Base-by-base conservation (phyloP, 1,139 yeast genomes). In the Arxiozyma slooffiae region DNA sequence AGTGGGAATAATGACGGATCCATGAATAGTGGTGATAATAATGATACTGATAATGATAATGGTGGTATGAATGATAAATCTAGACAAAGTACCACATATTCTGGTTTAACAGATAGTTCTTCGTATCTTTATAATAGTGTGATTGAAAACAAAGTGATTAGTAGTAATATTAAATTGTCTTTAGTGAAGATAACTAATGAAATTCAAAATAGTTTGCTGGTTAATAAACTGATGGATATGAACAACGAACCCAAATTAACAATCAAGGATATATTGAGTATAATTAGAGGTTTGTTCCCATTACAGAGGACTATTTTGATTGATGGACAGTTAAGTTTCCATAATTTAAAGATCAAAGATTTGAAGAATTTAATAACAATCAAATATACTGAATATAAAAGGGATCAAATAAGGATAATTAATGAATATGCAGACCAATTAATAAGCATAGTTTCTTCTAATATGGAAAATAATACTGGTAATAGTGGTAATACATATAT, bases 261-360 rank as follows among this genome's bases (percentile, higher is more conserved):
- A 48, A 64, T 64, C 39, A 62, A 61, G 51, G 67, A 63, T 48
- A 61, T 63, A n/a, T 53, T 64, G 26, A 56, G 53, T 21, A 57
- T 61, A 11, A 60, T 64, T 22, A 57, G 61, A 46, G 53, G 54
- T n/a, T 48, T 61, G 34, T 63, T 64, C 43, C 66, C 67, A 4
- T 58, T 60, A 44, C 63, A 63, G 18, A 47, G 60, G 44, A 60
- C 63, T 9, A 58, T 64, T 17, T 52, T 64, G 23, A 53, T 57
- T 7, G 67, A 63, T 52, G 68, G 68, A 2, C 67, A 63, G 48
- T 50, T 64, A 36, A 61, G 60, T 38, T 63, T 64, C 53, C 64
- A 63, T 48, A 60, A 63, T 49, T 50, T 64, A 39, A 60, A 61
- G 46, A 50, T 64, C 34, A 52, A 49, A 7, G 64, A 61, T 46